Base-by-base conservation (phyloP, 257 asterid species). In the Solanum sejunctum region DNA sequence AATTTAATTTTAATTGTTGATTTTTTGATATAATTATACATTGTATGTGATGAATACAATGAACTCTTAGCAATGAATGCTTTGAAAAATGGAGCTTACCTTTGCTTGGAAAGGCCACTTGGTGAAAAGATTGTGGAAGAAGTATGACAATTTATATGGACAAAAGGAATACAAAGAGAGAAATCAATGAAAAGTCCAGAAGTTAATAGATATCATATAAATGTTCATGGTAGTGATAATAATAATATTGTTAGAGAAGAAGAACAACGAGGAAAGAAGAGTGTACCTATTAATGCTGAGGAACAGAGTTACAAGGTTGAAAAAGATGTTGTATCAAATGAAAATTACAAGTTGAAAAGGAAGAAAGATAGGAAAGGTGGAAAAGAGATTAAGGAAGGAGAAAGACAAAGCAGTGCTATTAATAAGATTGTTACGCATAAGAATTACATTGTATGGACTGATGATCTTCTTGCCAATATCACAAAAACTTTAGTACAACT, bases 381-480 rank as follows among this genome's bases (percentile, higher is more conserved):
- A 13, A 26, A 26, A 13, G 20, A 64, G 15, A 20, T 11, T 18
- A 80, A 17, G 32, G 72, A 26, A 64, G 71, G 20, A 26, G 7
- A 20, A 58, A 9, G 12, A 3, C 64, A 58, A 1, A 58, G 12
- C 12, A 16, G 3, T 8, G 6, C 12, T 58, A 54, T 15, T 54
- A 20, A 63, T 63, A 23, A 63, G 18, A 26, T 3, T 11, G 4
- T 12, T 23, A 63, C 2, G 18, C 12, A 0, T 6, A 81, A 43
- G 57, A 1, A 32, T 1, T 20, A 20, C 51, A 71, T 67, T 4
- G 80, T 73, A 39, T 88, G 90, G 89, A 84, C 85, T 8, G 9
- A 1, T 8, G 90, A 84, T 13, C 87, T 88, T n/a, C 89, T 82
- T 58, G 47, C 8, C 2, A 88, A 84, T 28, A 86, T 86, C 80